Conservation (phyloP, 305 asterid genomes). For the Fraxinus xanthoxyloides region DNA sequence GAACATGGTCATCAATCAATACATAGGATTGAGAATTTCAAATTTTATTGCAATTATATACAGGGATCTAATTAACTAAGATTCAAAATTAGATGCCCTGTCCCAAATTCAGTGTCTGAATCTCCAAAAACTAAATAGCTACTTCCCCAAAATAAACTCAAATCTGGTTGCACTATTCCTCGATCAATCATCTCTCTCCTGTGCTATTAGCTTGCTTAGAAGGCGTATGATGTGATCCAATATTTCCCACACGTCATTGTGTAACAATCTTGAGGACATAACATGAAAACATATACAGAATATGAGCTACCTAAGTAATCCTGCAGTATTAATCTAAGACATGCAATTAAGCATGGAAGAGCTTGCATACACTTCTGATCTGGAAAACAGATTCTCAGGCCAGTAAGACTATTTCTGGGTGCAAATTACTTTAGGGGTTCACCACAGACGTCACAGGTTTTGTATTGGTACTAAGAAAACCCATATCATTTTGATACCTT, state of each 20-base stretch:
- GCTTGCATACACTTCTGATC: background rate
- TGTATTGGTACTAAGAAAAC: background rate
- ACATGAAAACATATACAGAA: background rate
- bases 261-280: background rate
- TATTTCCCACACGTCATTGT: background rate
- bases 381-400: background rate
- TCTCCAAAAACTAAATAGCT: background rate
- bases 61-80: background rate
- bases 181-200: background rate
- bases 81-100: background rate
- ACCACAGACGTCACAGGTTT: background rate
- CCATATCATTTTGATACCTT: background rate
- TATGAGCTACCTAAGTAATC: background rate
- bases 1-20: constrained; percentile 4
- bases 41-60: constrained; percentile 14
- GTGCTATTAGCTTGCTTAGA: background rate
- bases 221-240: background rate
- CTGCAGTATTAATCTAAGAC: constrained; percentile 1
- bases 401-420: background rate
- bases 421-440: background rate
- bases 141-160: background rate
- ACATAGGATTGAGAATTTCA: constrained; percentile 11
- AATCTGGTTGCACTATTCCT: background rate
- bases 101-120: background rate
- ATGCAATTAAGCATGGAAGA: constrained; percentile 1